Percentiles rank a stretch among this genome's conserved stretches.
Evolutionary conservation across 495 filamentous ascomycete species (phyloP).

Genomic region (Penicillium mononematosum): DNA sequence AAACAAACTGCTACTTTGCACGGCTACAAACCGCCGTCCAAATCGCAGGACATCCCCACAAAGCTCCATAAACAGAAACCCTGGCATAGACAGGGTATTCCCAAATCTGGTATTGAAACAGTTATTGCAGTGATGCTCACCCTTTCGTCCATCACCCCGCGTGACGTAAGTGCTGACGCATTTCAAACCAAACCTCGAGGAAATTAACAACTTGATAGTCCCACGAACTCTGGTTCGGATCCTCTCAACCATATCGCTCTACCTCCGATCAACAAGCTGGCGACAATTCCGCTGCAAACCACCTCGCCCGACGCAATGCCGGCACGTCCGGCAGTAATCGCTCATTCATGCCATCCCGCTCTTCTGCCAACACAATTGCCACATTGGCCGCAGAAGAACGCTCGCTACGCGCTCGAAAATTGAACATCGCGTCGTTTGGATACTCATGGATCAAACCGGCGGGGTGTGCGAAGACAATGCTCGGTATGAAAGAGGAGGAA

Average conservation of each 20-base stretch:
- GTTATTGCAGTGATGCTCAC: conserved; percentile 55
- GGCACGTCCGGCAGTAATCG: conserved; percentile 23
- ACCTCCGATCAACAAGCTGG: conserved; percentile 23
- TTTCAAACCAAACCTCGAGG: background rate
- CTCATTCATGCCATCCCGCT: conserved; percentile 30
- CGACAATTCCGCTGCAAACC: conserved; percentile 19
- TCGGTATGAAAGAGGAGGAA: conserved; percentile 73
- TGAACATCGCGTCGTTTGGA: conserved; percentile 72
- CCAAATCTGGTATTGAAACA: background rate
- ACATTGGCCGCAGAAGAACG: conserved; percentile 67
- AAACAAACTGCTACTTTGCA: background rate
- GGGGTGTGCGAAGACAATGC: conserved; percentile 71
- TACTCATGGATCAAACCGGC: conserved; percentile 76
- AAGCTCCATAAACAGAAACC: background rate
- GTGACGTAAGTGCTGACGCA: conserved; percentile 55
- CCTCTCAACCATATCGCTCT: conserved; percentile 46
- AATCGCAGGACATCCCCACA: background rate
- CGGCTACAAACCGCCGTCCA: background rate
- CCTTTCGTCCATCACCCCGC: conserved; percentile 69
- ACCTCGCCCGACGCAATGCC: conserved; percentile 35
- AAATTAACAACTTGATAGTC: conserved; percentile 45
- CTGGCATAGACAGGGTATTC: background rate
- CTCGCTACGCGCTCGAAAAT: conserved; percentile 63
- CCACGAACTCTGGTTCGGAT: conserved; percentile 69
- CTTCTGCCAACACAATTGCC: conserved; percentile 46